phyloP scores from a whole-genome alignment of 768 basidiomycete species.

The Phaffia australis region DNA sequence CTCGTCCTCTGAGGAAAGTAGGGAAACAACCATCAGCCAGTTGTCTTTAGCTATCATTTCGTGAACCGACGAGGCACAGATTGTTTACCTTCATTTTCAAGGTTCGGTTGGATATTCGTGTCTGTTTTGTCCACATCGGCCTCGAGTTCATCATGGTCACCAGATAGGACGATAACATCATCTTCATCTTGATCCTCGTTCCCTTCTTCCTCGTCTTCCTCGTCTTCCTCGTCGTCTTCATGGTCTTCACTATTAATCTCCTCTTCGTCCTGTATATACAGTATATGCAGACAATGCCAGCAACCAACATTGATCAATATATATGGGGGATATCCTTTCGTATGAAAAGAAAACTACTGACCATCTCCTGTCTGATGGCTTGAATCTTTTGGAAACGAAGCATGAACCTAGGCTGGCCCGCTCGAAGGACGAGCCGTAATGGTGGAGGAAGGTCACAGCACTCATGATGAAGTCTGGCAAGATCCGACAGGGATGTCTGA shows the following conservation, averaged over 20 bases:
- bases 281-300: no score
- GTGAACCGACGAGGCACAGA: no score
- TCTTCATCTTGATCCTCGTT: not conserved
- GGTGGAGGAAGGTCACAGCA: constrained; percentile 21
- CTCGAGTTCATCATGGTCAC: not conserved
- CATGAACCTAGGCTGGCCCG: constrained; percentile 17
- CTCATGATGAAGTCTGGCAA: constrained; percentile 14
- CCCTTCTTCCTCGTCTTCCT: not conserved
- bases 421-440: constrained; percentile 12
- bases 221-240: constrained; percentile 12
- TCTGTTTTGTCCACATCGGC: not conserved
- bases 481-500: constrained; percentile 10
- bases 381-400: constrained; percentile 22
- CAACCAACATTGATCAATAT: no score
- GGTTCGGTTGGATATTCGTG: not conserved
- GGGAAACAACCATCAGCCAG: constrained; percentile 2
- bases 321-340: no score
- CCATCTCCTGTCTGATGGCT: constrained; percentile 12
- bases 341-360: not conserved
- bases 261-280: no score
- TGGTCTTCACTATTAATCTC: not conserved
- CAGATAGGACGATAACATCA: not conserved
- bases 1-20: not conserved
- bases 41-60: no score
- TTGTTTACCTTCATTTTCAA: not conserved